A percentile compares a stretch with the other conserved stretches of the same genome.
Conservation (phyloP, 2,329 filamentous ascomycete genomes). For the Cladosporium sp. region DNA sequence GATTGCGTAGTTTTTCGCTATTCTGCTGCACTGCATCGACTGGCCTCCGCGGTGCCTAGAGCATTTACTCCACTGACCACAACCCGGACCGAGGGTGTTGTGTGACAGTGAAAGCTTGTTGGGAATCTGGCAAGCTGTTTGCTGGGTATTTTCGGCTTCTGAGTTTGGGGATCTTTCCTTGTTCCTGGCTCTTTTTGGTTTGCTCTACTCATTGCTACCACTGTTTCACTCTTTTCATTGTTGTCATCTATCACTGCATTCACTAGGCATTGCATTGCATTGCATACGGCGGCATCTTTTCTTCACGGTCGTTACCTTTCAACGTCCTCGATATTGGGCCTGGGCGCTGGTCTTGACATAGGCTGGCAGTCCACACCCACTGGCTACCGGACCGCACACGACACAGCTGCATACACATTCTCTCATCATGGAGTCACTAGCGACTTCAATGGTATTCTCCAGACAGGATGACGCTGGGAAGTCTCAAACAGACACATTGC, state of each 20-base stretch:
- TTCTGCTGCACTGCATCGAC: not conserved
- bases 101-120: not conserved
- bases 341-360: not conserved
- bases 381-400: not conserved
- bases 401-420: not conserved
- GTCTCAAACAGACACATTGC: conserved; percentile 29
- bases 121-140: conserved; percentile 1
- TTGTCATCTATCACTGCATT: not conserved
- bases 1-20: not conserved
- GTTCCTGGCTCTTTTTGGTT: not conserved
- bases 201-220: not conserved
- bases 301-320: conserved; percentile 5
- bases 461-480: conserved; percentile 3
- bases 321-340: not conserved
- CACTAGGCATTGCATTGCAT: not conserved
- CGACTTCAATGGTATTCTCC: not conserved
- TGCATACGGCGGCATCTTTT: not conserved
- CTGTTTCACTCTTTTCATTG: not conserved
- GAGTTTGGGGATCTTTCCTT: not conserved
- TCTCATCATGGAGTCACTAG: not conserved
- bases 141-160: not conserved
- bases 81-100: conserved; percentile 6
- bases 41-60: conserved; percentile 5
- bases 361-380: not conserved
- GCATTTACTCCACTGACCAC: not conserved